A percentile compares a stretch with the other conserved stretches of the same genome.
These are phyloP conservation scores for Kalmanozyma brasiliensis DNA, from an alignment of 1,284 basidiomycete species.

Conservation along the genomic window DNA sequence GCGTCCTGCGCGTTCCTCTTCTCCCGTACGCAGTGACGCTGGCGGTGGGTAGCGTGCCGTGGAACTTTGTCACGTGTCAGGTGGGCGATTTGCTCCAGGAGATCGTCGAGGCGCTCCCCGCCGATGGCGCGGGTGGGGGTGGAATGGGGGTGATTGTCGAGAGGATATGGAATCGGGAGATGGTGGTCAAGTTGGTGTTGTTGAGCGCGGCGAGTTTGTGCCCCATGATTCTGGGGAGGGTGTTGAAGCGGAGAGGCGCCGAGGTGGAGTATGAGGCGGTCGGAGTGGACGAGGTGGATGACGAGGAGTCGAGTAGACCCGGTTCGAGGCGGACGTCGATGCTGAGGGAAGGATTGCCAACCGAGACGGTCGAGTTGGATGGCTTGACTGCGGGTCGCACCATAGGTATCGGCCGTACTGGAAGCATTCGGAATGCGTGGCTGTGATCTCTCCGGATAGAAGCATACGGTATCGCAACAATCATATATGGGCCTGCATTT, in stretches of 20 bases:
- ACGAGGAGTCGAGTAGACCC: slow-evolving; percentile 31
- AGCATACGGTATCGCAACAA: neutral
- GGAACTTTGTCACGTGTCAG: slow-evolving; percentile 67
- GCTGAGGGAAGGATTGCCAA: slow-evolving; percentile 10
- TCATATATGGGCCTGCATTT: neutral
- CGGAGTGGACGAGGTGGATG: slow-evolving; percentile 17
- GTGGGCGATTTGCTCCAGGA: slow-evolving; percentile 64
- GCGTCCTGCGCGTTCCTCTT: slow-evolving; percentile 63
- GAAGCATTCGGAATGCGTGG: slow-evolving; percentile 38
- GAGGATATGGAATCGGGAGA: slow-evolving; percentile 59
- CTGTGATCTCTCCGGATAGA: neutral
- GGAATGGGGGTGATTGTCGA: slow-evolving; percentile 53
- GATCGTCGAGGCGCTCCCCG: slow-evolving; percentile 55
- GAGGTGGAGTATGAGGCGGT: slow-evolving; percentile 4
- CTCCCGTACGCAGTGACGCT: slow-evolving; percentile 61
- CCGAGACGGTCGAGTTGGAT: slow-evolving; percentile 20
- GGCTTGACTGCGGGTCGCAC: neutral
- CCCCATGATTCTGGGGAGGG: slow-evolving; percentile 55
- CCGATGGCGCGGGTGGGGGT: slow-evolving; percentile 43
- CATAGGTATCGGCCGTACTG: slow-evolving; percentile 14
- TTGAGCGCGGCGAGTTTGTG: slow-evolving; percentile 55
- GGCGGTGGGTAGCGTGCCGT: slow-evolving; percentile 61
- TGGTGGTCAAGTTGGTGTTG: slow-evolving; percentile 57
- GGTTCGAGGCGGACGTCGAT: slow-evolving; percentile 22
- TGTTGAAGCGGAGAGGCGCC: slow-evolving; percentile 20